These are phyloP conservation scores for Aureobasidium subglaciale DNA, from an alignment of 2,329 filamentous ascomycete species.

Conservation along the genomic window DNA sequence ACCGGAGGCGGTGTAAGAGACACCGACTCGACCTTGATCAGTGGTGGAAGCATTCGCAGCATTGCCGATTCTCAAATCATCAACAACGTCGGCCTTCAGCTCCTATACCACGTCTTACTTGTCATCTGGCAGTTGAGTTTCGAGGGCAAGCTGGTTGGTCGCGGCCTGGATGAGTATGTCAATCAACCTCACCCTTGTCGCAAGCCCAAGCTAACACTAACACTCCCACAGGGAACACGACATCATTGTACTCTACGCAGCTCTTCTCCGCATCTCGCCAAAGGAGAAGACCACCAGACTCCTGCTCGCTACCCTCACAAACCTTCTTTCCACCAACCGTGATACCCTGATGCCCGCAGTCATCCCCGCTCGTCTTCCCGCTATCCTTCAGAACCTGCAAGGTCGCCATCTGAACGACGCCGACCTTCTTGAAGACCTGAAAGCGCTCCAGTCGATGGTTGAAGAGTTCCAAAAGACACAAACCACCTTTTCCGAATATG, in stretches of 20 bases:
- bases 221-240: slow-evolving; percentile 70
- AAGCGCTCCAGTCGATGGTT: slow-evolving; percentile 52
- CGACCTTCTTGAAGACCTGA: slow-evolving; percentile 46
- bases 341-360: slow-evolving; percentile 69
- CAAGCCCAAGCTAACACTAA: slow-evolving; percentile 22
- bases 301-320: slow-evolving; percentile 80
- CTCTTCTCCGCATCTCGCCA: slow-evolving; percentile 81
- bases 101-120: slow-evolving; percentile 88
- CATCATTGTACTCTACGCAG: slow-evolving; percentile 83
- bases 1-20: slow-evolving; percentile 60
- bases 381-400: slow-evolving; percentile 51
- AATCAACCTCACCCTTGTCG: neutral
- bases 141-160: slow-evolving; percentile 62
- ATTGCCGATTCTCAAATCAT: slow-evolving; percentile 56
- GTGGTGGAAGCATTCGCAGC: slow-evolving; percentile 40
- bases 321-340: slow-evolving; percentile 70
- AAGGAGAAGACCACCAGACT: slow-evolving; percentile 97
- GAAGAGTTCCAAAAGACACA: slow-evolving; percentile 75
- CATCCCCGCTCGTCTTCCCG: slow-evolving; percentile 73
- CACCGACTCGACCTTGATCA: slow-evolving; percentile 53
- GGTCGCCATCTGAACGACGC: slow-evolving; percentile 45
- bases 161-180: slow-evolving; percentile 76
- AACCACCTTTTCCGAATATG: slow-evolving; percentile 61
- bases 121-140: slow-evolving; percentile 97
- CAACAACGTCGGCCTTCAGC: slow-evolving; percentile 81